A percentile compares a stretch with the other conserved stretches of the same genome.
phyloP scores from a whole-genome alignment of 352 stramenopile genomes.

The Phytophthora nicotianae region DNA sequence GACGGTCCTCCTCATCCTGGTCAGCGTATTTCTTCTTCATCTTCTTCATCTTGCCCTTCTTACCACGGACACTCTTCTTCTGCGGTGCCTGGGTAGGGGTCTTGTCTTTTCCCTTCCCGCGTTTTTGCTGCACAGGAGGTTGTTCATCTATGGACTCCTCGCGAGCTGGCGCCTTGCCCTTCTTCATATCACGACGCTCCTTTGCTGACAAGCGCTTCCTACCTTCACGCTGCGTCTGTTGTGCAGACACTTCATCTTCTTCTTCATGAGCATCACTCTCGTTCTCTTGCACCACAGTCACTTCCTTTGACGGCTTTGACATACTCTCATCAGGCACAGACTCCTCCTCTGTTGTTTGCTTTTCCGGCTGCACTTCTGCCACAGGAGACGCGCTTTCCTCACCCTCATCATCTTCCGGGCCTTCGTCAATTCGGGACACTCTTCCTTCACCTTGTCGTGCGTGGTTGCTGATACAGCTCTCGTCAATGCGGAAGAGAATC shows the following conservation, averaged over 20 bases:
- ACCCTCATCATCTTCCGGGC: conserved; percentile 17
- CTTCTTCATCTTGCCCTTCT: conserved; percentile 95
- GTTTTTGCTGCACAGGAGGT: conserved; percentile 22
- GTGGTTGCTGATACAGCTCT: conserved; percentile 80
- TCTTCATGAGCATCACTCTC: conserved; percentile 23
- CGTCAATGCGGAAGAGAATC: conserved; percentile 92
- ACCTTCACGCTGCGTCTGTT: conserved; percentile 38
- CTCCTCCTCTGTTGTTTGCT: background rate
- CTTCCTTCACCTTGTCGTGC: conserved; percentile 25
- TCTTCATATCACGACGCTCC: conserved; percentile 83
- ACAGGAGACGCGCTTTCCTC: conserved; percentile 2
- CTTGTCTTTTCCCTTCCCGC: conserved; percentile 48
- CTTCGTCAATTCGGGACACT: conserved; percentile 23
- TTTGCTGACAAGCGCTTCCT: conserved; percentile 74
- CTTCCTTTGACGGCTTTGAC: conserved; percentile 6
- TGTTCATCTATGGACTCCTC: conserved; percentile 26
- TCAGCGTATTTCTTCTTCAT: conserved; percentile 97
- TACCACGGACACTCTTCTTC: conserved; percentile 83
- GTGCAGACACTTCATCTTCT: conserved; percentile 2
- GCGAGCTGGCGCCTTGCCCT: conserved; percentile 40
- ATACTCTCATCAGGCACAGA: background rate
- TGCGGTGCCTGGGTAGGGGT: background rate
- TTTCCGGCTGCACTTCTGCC: conserved; percentile 1
- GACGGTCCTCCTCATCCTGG: conserved; percentile 96
- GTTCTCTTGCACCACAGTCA: conserved; percentile 10